phyloP scores from a whole-genome alignment of 805 yeast genomes.

The Jamesozyma gamospora region DNA sequence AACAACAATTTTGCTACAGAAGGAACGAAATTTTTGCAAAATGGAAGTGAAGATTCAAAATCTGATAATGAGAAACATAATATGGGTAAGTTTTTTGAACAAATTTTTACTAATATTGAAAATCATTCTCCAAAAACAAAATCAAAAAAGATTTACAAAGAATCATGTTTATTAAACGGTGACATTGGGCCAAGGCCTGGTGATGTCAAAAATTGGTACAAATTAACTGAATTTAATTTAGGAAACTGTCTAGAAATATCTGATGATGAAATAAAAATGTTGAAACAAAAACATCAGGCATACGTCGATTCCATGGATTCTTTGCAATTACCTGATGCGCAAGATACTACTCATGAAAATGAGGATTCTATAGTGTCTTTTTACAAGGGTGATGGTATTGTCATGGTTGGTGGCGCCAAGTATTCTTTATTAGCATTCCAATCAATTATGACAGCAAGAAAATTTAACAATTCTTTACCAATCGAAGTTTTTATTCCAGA shows the following conservation, averaged over 20 bases:
- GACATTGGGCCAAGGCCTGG: conserved; percentile 18
- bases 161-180: conserved; percentile 10
- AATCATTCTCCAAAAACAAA: conserved; percentile 16
- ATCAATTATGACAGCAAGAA: conserved; percentile 46
- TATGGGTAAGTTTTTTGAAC: conserved; percentile 2
- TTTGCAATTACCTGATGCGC: conserved; percentile 10
- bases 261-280: conserved; percentile 7
- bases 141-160: conserved; percentile 12
- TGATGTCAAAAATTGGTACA: conserved; percentile 13
- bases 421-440: conserved; percentile 55
- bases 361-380: conserved; percentile 1
- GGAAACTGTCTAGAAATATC: conserved; percentile 18
- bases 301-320: conserved; percentile 9
- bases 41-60: neutral
- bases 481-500: conserved; percentile 75
- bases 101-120: conserved; percentile 12
- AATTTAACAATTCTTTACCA: conserved; percentile 59
- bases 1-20: neutral
- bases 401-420: conserved; percentile 66
- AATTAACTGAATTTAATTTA: conserved; percentile 13
- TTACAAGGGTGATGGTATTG: conserved; percentile 48
- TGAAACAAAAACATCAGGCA: conserved; percentile 13
- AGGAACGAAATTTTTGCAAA: neutral
- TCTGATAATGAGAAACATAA: neutral
- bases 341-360: neutral